A percentile compares a stretch with the other conserved stretches of the same genome.
phyloP scores from a whole-genome alignment of 176 grass and related monocot species.

The Themeda triandra region DNA sequence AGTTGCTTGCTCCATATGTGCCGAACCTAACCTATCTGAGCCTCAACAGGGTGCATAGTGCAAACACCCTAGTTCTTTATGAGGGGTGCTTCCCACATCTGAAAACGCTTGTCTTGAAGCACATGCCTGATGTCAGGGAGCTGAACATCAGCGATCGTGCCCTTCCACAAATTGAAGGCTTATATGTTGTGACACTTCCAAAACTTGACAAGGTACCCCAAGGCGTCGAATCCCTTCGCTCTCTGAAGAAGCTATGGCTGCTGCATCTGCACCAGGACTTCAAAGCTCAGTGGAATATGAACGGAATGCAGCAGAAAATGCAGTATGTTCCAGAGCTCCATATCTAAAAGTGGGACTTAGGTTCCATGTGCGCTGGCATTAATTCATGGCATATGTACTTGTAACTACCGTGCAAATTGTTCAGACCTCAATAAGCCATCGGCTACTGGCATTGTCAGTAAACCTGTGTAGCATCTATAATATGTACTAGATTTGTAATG shows the following conservation, averaged over 20 bases:
- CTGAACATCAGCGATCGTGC: background rate
- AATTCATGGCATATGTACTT: background rate
- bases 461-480: background rate
- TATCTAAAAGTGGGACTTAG: background rate
- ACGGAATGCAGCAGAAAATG: background rate
- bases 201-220: background rate
- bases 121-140: background rate
- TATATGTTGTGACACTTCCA: background rate
- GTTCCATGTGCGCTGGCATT: background rate
- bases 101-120: background rate
- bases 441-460: background rate
- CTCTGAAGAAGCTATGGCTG: constrained; percentile 9
- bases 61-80: background rate
- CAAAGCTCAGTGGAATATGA: background rate
- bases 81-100: background rate
- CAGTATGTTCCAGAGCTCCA: background rate
- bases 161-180: background rate
- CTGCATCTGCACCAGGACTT: background rate
- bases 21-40: constrained; percentile 11
- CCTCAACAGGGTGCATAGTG: background rate
- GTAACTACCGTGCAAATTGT: background rate
- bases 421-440: background rate
- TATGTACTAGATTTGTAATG: background rate
- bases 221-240: background rate
- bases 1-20: background rate